phyloP scores from a whole-genome alignment of 2,329 filamentous ascomycete species.

The Fusarium sp. region DNA sequence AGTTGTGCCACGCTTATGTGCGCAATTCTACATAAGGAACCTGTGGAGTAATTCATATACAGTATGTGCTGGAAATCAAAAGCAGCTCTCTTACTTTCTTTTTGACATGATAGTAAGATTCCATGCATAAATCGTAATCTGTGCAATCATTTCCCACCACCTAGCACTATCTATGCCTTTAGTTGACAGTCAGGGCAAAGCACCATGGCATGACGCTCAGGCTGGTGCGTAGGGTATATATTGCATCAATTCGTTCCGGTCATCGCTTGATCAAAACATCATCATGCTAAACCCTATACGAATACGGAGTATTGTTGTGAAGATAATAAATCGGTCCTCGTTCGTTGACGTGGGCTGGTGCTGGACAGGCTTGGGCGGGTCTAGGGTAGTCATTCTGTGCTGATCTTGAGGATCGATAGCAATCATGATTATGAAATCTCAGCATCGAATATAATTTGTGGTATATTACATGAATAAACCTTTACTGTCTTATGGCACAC shows the following conservation, averaged over 20 bases:
- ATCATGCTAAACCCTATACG: background rate
- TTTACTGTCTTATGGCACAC: too few species aligned
- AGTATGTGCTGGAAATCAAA: background rate
- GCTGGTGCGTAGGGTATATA: background rate
- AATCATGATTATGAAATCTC: too few species aligned
- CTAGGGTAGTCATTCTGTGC: background rate
- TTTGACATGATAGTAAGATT: background rate
- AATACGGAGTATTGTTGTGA: background rate
- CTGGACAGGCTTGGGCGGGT: background rate
- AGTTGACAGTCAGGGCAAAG: background rate
- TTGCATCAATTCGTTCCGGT: background rate
- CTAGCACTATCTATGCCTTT: background rate
- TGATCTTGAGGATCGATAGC: too few species aligned
- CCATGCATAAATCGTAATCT: slow-evolving; percentile 4
- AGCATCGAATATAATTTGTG: too few species aligned
- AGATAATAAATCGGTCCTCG: background rate
- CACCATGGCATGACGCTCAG: background rate
- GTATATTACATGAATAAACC: too few species aligned
- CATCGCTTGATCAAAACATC: background rate
- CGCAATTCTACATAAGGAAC: background rate
- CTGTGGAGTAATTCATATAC: background rate
- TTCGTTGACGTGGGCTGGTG: background rate
- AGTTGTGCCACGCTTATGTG: background rate
- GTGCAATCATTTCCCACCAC: background rate
- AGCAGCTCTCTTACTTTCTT: background rate